These are phyloP conservation scores for Dioscorea dumetorum DNA, from an alignment of 106 monocot species.

Conservation along the genomic window DNA sequence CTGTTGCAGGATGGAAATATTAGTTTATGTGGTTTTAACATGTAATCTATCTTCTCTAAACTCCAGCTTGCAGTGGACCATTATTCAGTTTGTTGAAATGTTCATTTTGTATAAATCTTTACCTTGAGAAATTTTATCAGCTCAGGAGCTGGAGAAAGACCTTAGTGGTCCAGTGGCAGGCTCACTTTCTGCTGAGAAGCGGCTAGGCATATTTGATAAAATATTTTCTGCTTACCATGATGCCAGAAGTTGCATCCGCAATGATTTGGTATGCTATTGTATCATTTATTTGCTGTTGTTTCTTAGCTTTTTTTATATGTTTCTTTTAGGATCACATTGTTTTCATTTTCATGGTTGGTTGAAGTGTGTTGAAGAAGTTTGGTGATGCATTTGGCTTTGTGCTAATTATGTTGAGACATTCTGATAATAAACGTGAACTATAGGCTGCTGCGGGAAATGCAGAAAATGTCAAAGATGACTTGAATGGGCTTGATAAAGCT, in stretches of 20 bases:
- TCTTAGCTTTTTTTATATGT: not conserved
- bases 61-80: too few species aligned
- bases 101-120: slow-evolving; percentile 3
- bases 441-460: slow-evolving; percentile 79
- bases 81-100: not conserved
- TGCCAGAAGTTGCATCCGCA: slow-evolving; percentile 85
- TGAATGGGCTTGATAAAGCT: slow-evolving; percentile 98
- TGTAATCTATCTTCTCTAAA: too few species aligned
- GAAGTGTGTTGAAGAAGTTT: too few species aligned
- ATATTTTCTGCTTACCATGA: slow-evolving; percentile 98
- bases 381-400: too few species aligned
- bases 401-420: not conserved
- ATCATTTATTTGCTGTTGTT: not conserved
- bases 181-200: slow-evolving; percentile 76
- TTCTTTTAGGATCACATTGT: too few species aligned
- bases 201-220: slow-evolving; percentile 85
- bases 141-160: slow-evolving; percentile 98
- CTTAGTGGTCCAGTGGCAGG: slow-evolving; percentile 53
- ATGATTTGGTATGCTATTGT: slow-evolving; percentile 67
- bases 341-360: too few species aligned
- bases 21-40: too few species aligned
- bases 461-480: slow-evolving; percentile 89
- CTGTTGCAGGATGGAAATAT: too few species aligned
- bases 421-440: slow-evolving; percentile 23
- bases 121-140: slow-evolving; percentile 49